Evolutionary conservation across 306 rosid genomes (phyloP).

Genomic region (Amphicarpaea edgeworthii): DNA sequence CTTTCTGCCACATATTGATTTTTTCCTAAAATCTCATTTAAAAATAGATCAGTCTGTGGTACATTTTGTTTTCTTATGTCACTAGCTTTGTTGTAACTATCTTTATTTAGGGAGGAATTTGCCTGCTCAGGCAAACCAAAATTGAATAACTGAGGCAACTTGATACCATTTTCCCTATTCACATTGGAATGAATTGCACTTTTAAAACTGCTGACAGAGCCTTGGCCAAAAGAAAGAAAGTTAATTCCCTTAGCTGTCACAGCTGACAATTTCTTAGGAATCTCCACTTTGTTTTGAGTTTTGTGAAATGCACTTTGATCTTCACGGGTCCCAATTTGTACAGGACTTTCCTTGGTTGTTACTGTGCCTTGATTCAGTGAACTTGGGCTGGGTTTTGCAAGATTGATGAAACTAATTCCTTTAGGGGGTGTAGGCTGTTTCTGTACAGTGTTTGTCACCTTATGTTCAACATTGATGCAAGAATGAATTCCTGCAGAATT

Average conservation of each 20-base stretch:
- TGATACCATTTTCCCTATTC: constrained; percentile 35
- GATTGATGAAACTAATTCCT: constrained; percentile 66
- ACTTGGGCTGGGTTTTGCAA: constrained; percentile 47
- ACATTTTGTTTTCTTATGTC: constrained; percentile 41
- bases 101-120: constrained; percentile 37
- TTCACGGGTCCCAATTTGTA: constrained; percentile 35
- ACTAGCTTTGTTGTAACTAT: constrained; percentile 36
- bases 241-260: constrained; percentile 69
- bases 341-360: constrained; percentile 47
- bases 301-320: constrained; percentile 41
- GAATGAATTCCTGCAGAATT: constrained; percentile 45
- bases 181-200: constrained; percentile 46
- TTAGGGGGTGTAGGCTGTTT: constrained; percentile 54
- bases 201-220: constrained; percentile 48
- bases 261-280: constrained; percentile 38
- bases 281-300: constrained; percentile 44
- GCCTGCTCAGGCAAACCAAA: constrained; percentile 36
- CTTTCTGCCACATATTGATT: constrained; percentile 47
- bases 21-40: constrained; percentile 42
- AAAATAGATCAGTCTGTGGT: constrained; percentile 44
- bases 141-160: constrained; percentile 35
- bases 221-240: constrained; percentile 76
- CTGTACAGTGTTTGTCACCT: constrained; percentile 34
- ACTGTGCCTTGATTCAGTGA: constrained; percentile 48
- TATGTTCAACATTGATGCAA: constrained; percentile 44